phyloP scores from a whole-genome alignment of 495 filamentous ascomycete genomes.

The Penicilliopsis zonata region DNA sequence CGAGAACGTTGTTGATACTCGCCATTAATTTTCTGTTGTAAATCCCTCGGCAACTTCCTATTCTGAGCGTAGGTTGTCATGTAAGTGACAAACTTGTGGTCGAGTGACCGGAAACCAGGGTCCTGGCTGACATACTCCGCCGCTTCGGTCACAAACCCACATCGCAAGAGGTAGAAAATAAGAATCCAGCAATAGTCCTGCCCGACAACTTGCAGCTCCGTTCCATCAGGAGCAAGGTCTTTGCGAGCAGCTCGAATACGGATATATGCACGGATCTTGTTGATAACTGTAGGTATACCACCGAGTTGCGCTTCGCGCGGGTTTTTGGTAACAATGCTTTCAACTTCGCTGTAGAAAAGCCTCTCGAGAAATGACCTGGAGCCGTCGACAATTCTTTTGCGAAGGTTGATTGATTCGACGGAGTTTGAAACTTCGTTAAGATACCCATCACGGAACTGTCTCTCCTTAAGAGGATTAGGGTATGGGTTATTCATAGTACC shows the following conservation, averaged over 20 bases:
- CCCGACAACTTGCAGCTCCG: conserved; percentile 59
- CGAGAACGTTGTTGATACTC: conserved; percentile 78
- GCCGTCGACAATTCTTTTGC: conserved; percentile 65
- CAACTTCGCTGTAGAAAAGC: conserved; percentile 58
- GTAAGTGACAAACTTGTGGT: conserved; percentile 82
- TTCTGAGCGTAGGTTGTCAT: conserved; percentile 67
- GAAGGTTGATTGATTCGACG: conserved; percentile 42
- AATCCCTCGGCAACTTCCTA: conserved; percentile 56
- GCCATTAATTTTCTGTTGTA: conserved; percentile 75
- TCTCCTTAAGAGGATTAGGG: conserved; percentile 48
- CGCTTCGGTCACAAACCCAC: conserved; percentile 73
- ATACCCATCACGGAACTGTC: conserved; percentile 65
- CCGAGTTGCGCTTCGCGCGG: conserved; percentile 83
- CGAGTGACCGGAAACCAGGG: conserved; percentile 72
- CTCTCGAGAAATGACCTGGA: conserved; percentile 66
- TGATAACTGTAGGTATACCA: conserved; percentile 72
- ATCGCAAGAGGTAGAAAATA: conserved; percentile 83
- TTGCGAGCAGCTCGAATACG: conserved; percentile 61
- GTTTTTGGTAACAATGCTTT: conserved; percentile 64
- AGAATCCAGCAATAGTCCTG: conserved; percentile 83
- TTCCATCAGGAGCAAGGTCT: conserved; percentile 65
- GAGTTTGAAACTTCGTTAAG: conserved; percentile 58
- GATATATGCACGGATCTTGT: conserved; percentile 87
- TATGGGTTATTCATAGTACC: conserved; percentile 38
- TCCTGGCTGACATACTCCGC: conserved; percentile 75